Evolutionary conservation across 345 rosid species (phyloP).

Genomic region (Clarkia xantiana): DNA sequence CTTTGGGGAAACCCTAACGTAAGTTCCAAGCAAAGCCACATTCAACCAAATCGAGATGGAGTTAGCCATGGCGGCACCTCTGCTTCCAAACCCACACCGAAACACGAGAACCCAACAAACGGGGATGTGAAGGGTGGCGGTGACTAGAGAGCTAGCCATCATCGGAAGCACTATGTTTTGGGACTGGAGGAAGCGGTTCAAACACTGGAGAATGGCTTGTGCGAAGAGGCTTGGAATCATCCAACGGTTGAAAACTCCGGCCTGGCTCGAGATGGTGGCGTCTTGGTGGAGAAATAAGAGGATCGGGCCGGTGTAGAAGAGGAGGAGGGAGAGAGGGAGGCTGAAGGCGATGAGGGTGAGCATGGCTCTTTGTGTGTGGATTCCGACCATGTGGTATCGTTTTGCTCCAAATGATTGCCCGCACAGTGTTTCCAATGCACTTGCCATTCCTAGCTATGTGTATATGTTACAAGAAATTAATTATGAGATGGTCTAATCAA

Average conservation of each 20-base stretch:
- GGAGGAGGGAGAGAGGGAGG: constrained; percentile 36
- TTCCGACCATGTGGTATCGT: constrained; percentile 46
- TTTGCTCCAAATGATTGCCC: constrained; percentile 65
- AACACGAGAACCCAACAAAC: constrained; percentile 35
- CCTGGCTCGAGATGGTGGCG: constrained; percentile 19
- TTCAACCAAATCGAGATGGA: constrained; percentile 28
- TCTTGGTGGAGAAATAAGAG: constrained; percentile 34
- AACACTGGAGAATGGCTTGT: constrained; percentile 45
- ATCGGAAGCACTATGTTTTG: constrained; percentile 46
- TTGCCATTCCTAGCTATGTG: constrained; percentile 52
- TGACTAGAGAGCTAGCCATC: constrained; percentile 20
- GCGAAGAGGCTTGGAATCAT: constrained; percentile 57
- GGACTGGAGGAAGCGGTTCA: constrained; percentile 42
- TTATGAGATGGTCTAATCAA: too few species aligned
- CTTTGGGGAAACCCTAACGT: constrained; percentile 21
- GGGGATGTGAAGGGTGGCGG: constrained; percentile 21
- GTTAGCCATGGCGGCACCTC: constrained; percentile 34
- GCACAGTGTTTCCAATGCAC: constrained; percentile 57
- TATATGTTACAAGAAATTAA: too few species aligned
- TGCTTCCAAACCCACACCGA: constrained; percentile 18
- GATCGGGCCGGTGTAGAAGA: constrained; percentile 29
- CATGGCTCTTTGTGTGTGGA: constrained; percentile 60
- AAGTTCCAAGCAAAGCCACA: constrained; percentile 22
- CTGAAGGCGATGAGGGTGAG: constrained; percentile 26
- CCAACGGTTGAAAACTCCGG: constrained; percentile 30